These are phyloP conservation scores for Gnomoniopsis sp. DNA, from an alignment of 2,329 filamentous ascomycete genomes.

Conservation along the genomic window DNA sequence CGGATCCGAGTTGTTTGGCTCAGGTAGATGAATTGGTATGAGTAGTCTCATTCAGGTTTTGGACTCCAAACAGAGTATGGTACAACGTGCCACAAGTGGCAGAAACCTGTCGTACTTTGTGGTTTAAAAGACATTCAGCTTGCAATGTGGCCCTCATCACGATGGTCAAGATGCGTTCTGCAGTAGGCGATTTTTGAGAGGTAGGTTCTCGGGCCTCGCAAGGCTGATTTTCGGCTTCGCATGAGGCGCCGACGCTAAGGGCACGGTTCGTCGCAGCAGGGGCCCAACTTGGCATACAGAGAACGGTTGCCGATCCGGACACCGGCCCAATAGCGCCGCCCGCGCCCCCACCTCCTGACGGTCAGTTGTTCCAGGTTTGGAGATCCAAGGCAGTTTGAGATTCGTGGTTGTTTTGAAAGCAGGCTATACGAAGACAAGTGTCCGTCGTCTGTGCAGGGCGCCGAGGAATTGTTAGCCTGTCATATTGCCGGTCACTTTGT, in stretches of 20 bases:
- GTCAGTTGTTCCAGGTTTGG: constrained; percentile 7
- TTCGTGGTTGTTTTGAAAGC: constrained; percentile 3
- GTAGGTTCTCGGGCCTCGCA: not conserved
- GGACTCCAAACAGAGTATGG: not conserved
- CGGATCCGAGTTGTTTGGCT: not conserved
- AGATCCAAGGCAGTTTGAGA: not conserved
- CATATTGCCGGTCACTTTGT: not conserved
- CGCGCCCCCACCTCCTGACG: constrained; percentile 8
- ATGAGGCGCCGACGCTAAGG: too few species aligned
- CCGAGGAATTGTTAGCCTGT: not conserved
- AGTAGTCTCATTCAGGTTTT: not conserved
- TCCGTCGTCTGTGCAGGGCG: not conserved
- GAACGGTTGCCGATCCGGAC: constrained; percentile 4
- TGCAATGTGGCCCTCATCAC: not conserved
- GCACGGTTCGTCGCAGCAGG: not conserved
- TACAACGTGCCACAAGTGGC: not conserved
- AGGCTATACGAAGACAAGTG: not conserved
- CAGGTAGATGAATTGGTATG: not conserved
- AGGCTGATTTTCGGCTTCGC: constrained; percentile 1
- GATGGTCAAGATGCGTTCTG: not conserved
- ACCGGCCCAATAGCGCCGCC: not conserved
- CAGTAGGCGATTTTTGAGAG: not conserved
- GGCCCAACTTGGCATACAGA: constrained; percentile 9
- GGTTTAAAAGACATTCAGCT: not conserved
- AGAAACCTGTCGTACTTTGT: not conserved